Percentiles rank a stretch among this genome's conserved stretches.
These are phyloP conservation scores for Candida sojae DNA, from an alignment of 1,139 yeast species.

Conservation along the genomic window DNA sequence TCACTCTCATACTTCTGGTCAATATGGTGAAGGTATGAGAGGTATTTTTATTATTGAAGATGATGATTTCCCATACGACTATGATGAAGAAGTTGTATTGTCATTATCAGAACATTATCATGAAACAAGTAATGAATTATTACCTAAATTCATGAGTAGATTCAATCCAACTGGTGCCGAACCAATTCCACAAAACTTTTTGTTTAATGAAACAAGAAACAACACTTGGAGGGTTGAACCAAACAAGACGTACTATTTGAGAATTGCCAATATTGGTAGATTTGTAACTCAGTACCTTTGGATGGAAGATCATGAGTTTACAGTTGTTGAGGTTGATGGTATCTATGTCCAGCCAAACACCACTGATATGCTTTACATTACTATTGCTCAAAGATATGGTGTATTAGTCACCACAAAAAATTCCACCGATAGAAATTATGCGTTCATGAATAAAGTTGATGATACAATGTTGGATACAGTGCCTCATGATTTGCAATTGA, in stretches of 20 bases:
- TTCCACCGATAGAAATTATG: constrained; percentile 50
- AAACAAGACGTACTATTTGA: constrained; percentile 61
- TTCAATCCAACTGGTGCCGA: constrained; percentile 85
- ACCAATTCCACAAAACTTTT: constrained; percentile 68
- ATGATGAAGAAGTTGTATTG: constrained; percentile 62
- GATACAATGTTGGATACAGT: constrained; percentile 64
- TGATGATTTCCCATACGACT: constrained; percentile 54
- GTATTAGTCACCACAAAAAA: constrained; percentile 61
- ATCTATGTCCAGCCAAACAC: constrained; percentile 57
- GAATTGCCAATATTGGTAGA: constrained; percentile 66
- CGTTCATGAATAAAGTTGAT: constrained; percentile 65
- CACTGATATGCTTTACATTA: constrained; percentile 57
- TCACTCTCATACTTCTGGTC: constrained; percentile 79
- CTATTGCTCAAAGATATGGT: constrained; percentile 72
- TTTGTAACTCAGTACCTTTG: constrained; percentile 71
- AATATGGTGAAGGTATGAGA: constrained; percentile 77
- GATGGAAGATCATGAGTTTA: constrained; percentile 67
- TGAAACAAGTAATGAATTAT: constrained; percentile 43
- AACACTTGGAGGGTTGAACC: constrained; percentile 59
- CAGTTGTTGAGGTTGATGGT: constrained; percentile 76
- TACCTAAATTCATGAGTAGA: constrained; percentile 51
- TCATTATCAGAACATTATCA: constrained; percentile 68
- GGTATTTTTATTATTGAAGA: constrained; percentile 71
- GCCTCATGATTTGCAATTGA: constrained; percentile 54
- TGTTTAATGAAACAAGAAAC: constrained; percentile 66